Evolutionary conservation across 2,329 filamentous ascomycete genomes (phyloP), one percentile per base, ranked within the genome.

Genomic region (Harringtonia lauricola): DNA sequence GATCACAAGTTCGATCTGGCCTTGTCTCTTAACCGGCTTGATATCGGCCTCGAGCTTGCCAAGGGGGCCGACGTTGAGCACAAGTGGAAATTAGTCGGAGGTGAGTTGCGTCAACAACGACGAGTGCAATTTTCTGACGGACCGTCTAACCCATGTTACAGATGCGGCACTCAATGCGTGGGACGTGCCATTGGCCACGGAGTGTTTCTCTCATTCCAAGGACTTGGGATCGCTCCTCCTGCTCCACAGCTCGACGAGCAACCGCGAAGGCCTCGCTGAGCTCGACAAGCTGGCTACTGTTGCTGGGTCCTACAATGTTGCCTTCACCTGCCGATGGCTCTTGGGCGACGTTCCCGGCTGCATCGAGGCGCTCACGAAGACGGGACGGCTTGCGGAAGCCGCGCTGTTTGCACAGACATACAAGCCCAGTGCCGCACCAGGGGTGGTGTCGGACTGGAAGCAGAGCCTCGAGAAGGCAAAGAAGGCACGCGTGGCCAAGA

Each of bases 1-100:
- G 92, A 98, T 65, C 92, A 98, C 67, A 92, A 94, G 59, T 96
- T 98, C 56, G 92, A 98, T 48, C 76, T 98, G 19, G 83, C 92
- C 0, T 71, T 98, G 28, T 75, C 79, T 3, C 72, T 98, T 36
- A 86, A 83, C 55, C 83, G 92, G 50, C 76, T 96, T 14, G 76
- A 89, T 34, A 85, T 90, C 56, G 90, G 90, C 1, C 74, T 95
- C 3, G 81, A 88, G 47, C 79, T 96, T 41, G 90, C 92, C 8
- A 76, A 81, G 34, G 73, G 84, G 60, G 84, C 87, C 12, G 83
- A 95, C 51, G 85, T 81, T 2, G 92, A 96, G 61, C 90, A 96
- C 66, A 95, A 95, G 66, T 98, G 92, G 92, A 96, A 96, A 74
- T 89, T 80, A 4, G 86, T 98, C 5, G 92, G 92, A 47, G 48